Percentiles rank a stretch among this genome's conserved stretches.
These are phyloP conservation scores for Flaveria trinervia DNA, from an alignment of 129 eudicot species.

Conservation along the genomic window DNA sequence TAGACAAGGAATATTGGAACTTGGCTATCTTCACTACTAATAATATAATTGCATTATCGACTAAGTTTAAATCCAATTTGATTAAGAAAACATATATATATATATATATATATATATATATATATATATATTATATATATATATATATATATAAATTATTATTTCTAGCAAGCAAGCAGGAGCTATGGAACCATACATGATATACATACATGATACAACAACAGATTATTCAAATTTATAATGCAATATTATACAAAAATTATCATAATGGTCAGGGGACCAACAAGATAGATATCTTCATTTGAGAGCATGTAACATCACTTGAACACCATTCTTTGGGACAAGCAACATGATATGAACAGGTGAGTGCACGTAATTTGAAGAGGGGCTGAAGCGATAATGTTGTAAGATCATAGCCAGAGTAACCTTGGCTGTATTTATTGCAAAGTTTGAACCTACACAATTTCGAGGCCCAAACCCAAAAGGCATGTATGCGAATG, in stretches of 20 bases:
- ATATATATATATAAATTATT: no score
- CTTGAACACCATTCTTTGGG: slow-evolving; percentile 50
- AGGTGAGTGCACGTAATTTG: slow-evolving; percentile 39
- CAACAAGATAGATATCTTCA: neutral
- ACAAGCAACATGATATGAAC: slow-evolving; percentile 25
- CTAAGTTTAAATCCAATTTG: no score
- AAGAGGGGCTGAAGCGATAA: slow-evolving; percentile 39
- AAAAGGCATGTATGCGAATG: slow-evolving; percentile 50
- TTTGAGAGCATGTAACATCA: slow-evolving; percentile 35
- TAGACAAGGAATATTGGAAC: no score
- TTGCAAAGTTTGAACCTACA: slow-evolving; percentile 48
- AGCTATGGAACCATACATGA: no score
- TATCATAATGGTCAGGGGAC: neutral
- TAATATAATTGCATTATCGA: no score
- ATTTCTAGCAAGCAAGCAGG: no score
- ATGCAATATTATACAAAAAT: neutral
- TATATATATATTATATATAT: no score
- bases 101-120: no score
- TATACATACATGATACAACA: no score
- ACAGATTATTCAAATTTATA: no score
- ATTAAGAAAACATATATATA: no score
- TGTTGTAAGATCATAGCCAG: slow-evolving; percentile 53
- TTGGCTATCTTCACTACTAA: no score
- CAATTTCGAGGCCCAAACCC: slow-evolving; percentile 51
- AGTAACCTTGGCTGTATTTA: slow-evolving; percentile 40